A percentile compares a stretch with the other conserved stretches of the same genome.
phyloP scores from a whole-genome alignment of 129 eudicot genomes.

The Kitagawia praeruptora region DNA sequence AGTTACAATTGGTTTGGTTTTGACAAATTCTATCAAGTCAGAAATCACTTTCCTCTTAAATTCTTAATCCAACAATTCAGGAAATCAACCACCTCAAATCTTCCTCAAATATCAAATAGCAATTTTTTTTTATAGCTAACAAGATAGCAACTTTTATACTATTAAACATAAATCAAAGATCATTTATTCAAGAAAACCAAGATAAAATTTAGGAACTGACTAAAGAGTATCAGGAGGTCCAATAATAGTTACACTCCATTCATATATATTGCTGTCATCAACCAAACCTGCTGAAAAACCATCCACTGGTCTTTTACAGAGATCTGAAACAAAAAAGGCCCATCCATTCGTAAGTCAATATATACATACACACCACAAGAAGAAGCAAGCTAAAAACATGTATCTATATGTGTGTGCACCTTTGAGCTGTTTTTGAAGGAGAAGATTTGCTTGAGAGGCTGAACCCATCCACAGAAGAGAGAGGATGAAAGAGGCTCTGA shows the following conservation, averaged over 20 bases:
- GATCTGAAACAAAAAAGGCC: constrained; percentile 27
- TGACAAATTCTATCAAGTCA: too few species aligned
- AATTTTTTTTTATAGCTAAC: too few species aligned
- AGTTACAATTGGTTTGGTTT: too few species aligned
- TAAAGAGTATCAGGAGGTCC: constrained; percentile 55
- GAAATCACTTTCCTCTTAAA: too few species aligned
- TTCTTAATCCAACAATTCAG: too few species aligned
- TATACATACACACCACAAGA: background rate
- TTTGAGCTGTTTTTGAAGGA: constrained; percentile 60
- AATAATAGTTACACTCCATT: constrained; percentile 55
- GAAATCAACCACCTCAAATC: too few species aligned
- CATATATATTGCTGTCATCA: constrained; percentile 46
- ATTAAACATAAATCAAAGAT: background rate
- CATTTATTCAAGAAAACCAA: too few species aligned
- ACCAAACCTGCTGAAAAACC: constrained; percentile 65
- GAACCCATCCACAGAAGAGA: constrained; percentile 28
- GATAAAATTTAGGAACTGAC: constrained; percentile 11
- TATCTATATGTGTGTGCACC: constrained; percentile 13
- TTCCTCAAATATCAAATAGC: too few species aligned
- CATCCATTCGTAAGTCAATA: background rate
- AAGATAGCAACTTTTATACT: too few species aligned
- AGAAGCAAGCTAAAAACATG: background rate
- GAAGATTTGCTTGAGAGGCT: constrained; percentile 50
- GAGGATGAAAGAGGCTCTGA: background rate
- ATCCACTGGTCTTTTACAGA: constrained; percentile 45